Evolutionary conservation across 805 yeast species (phyloP), one percentile per base, ranked within the genome.

Genomic region (Wickerhamiella sorbophila): DNA sequence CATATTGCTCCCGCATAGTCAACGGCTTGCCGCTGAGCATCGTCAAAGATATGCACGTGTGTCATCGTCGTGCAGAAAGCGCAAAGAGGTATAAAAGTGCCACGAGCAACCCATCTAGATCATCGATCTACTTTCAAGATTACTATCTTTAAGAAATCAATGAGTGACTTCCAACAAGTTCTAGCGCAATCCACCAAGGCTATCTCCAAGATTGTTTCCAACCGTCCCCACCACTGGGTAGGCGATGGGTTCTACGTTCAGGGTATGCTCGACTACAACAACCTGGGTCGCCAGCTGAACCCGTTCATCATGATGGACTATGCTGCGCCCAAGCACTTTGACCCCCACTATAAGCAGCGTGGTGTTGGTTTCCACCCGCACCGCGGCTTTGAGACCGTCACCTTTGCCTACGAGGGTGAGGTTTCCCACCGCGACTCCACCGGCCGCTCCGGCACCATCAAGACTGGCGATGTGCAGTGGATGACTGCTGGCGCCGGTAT

Each of bases 401-500:
- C 87, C 1, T 68, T 76, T 48, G 61, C 80, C 42, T 60, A 72
- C 45, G 65, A 71, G 41, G 87, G 87, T 33, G 71, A 69, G 48
- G 60, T 80, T 58, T 80, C 82, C 4, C 91, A 80, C 57, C 86
- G 79, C 54, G 95, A 85, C 58, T 83, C 84, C 61, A 80, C 91
- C 3, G 94, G 94, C 1, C 65, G 79, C 14, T 67, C 70, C 39
- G 94, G 94, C 41, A 67, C 83, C 21, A 62, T 85, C 41, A 68
- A 72, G 47, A 74, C 83, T 5, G 94, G 94, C 42, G 94, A 84
- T 58, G 64, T 84, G 49, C 95, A 84, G 60, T 83, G 84, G 59
- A 84, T 84, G 94, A 84, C 94, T 31, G 94, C 94, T 5, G 94
- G 94, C 44, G 72, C 71, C 52, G 95, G 91, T 41, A 72, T 83